Conservation (phyloP, 441 rosid genomes). For the Jatropha multifida region DNA sequence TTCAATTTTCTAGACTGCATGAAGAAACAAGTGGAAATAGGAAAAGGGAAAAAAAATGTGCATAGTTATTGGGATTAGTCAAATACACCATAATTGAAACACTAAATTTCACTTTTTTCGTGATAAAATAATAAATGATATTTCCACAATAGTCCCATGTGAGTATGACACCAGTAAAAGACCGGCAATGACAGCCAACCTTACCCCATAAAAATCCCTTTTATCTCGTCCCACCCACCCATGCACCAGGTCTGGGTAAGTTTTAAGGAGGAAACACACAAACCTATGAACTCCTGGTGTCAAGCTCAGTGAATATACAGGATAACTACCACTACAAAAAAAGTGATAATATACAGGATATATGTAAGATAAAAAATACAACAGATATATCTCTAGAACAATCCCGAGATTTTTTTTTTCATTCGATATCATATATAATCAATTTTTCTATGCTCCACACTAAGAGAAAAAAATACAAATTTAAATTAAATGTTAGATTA, state of each 20-base stretch:
- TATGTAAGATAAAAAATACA: too few species aligned
- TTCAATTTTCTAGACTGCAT: not conserved
- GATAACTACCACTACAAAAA: too few species aligned
- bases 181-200: not conserved
- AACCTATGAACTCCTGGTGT: not conserved
- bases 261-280: not conserved
- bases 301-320: too few species aligned
- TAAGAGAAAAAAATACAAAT: too few species aligned
- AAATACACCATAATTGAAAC: slow-evolving; percentile 1
- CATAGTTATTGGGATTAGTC: slow-evolving; percentile 11
- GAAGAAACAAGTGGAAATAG: not conserved
- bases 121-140: not conserved
- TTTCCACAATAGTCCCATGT: not conserved
- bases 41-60: not conserved
- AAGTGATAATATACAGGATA: too few species aligned
- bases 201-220: not conserved
- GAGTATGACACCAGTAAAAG: not conserved
- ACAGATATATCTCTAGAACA: too few species aligned
- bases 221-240: not conserved
- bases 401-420: too few species aligned
- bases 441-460: too few species aligned
- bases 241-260: too few species aligned
- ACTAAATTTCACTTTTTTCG: not conserved
- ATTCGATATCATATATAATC: too few species aligned
- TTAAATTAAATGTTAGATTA: too few species aligned